Evolutionary conservation across 2,329 filamentous ascomycete genomes (phyloP).

Genomic region (Gnomoniopsis smithogilvyi): DNA sequence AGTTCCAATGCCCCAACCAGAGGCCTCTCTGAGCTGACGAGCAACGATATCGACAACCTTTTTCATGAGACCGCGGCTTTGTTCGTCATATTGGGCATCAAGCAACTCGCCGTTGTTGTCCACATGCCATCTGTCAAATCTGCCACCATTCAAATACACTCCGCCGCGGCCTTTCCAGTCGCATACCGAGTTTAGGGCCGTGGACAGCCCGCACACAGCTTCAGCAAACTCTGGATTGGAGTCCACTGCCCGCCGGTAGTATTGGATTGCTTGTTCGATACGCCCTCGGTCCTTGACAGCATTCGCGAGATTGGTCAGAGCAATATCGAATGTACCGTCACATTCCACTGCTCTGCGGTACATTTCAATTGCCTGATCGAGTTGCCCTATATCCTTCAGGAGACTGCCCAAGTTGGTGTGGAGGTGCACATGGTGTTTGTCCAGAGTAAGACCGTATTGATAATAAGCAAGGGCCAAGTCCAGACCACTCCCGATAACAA

Average conservation of each 20-base stretch:
- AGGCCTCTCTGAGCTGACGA: constrained; percentile 82
- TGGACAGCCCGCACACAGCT: constrained; percentile 92
- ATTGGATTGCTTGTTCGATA: constrained; percentile 85
- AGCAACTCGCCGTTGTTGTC: constrained; percentile 78
- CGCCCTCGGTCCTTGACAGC: constrained; percentile 95
- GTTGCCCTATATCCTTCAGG: constrained; percentile 91
- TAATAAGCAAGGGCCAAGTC: constrained; percentile 90
- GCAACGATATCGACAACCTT: constrained; percentile 88
- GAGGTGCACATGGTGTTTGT: constrained; percentile 87
- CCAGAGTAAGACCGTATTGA: constrained; percentile 85
- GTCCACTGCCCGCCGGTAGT: constrained; percentile 84
- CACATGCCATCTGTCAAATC: constrained; percentile 89
- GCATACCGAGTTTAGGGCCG: constrained; percentile 93
- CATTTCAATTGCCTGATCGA: constrained; percentile 91
- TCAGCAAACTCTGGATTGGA: constrained; percentile 97
- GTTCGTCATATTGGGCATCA: constrained; percentile 62
- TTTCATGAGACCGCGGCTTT: constrained; percentile 77
- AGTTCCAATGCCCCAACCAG: constrained; percentile 76
- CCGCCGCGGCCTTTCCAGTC: constrained; percentile 91
- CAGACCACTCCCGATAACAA: constrained; percentile 81
- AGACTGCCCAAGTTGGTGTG: constrained; percentile 96
- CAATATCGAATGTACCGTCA: constrained; percentile 94
- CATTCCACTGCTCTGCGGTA: constrained; percentile 92
- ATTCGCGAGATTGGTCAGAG: constrained; percentile 92
- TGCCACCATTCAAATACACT: constrained; percentile 68